Evolutionary conservation across 176 grass and related monocot genomes (phyloP).

Genomic region (Sorghum bicolor): DNA sequence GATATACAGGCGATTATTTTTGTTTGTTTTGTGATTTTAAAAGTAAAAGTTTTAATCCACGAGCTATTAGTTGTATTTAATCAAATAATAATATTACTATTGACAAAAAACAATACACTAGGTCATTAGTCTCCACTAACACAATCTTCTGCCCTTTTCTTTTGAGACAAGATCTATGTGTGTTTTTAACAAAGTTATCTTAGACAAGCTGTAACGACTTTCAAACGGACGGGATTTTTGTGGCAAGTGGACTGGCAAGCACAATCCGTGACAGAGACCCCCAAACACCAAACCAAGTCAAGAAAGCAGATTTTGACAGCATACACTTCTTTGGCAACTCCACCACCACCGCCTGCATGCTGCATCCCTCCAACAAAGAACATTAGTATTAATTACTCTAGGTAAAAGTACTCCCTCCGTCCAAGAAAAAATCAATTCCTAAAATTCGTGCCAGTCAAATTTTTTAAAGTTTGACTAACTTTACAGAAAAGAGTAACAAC

Average conservation of each 20-base stretch:
- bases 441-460: too few relatives aligned
- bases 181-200: neutral
- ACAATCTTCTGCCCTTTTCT: neutral
- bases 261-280: neutral
- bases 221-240: neutral
- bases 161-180: neutral
- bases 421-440: too few relatives aligned
- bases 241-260: conserved; percentile 16
- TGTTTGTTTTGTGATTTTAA: neutral
- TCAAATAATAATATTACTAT: neutral
- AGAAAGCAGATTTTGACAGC: conserved; percentile 40
- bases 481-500: too few relatives aligned
- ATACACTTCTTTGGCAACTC: conserved; percentile 23
- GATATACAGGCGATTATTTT: neutral
- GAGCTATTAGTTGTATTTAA: neutral
- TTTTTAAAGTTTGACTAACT: too few relatives aligned
- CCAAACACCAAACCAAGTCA: conserved; percentile 1
- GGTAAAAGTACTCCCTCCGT: neutral
- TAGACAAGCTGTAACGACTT: neutral
- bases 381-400: neutral
- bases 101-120: neutral
- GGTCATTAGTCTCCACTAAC: neutral
- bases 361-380: neutral
- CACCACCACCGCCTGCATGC: conserved; percentile 21
- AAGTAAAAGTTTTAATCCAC: neutral